phyloP scores from a whole-genome alignment of 2,329 filamentous ascomycete species.

The Phyllosticta citribraziliensis region DNA sequence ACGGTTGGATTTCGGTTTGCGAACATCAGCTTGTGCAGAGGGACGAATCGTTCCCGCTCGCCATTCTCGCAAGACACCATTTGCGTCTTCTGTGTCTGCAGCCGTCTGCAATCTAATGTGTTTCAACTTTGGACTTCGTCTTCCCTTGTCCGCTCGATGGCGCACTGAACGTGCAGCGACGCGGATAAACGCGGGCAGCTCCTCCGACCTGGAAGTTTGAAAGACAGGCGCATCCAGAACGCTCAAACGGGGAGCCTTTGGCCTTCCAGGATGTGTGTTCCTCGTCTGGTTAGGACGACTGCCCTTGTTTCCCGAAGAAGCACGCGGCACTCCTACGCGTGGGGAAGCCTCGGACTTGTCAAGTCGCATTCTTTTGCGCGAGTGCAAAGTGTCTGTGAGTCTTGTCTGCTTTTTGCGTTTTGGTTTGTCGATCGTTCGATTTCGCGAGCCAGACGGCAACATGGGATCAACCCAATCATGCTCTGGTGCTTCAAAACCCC shows the following conservation, averaged over 20 bases:
- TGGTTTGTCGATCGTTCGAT: constrained; percentile 15
- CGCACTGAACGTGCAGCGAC: constrained; percentile 46
- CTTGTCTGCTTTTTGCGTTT: constrained; percentile 25
- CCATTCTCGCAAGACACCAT: constrained; percentile 41
- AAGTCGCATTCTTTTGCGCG: constrained; percentile 9
- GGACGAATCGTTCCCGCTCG: constrained; percentile 32
- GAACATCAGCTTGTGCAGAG: neutral
- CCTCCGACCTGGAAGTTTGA: neutral
- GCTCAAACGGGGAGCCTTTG: constrained; percentile 29
- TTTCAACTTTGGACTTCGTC: constrained; percentile 43
- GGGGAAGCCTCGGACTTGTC: neutral
- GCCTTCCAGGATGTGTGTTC: constrained; percentile 8
- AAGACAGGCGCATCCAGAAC: constrained; percentile 38
- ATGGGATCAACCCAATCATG: constrained; percentile 36
- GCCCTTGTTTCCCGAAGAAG: neutral
- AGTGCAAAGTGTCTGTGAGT: constrained; percentile 25
- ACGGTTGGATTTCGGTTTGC: neutral
- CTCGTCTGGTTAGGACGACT: neutral
- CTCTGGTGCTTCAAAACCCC: constrained; percentile 32
- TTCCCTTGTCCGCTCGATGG: constrained; percentile 36
- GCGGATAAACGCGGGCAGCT: constrained; percentile 44
- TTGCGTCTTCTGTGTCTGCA: constrained; percentile 47
- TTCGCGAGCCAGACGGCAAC: constrained; percentile 21
- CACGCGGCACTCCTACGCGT: neutral
- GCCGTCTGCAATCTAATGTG: constrained; percentile 42